Conservation (phyloP, 176 grass and related monocot species). For the Eremochloa ophiuroides region DNA sequence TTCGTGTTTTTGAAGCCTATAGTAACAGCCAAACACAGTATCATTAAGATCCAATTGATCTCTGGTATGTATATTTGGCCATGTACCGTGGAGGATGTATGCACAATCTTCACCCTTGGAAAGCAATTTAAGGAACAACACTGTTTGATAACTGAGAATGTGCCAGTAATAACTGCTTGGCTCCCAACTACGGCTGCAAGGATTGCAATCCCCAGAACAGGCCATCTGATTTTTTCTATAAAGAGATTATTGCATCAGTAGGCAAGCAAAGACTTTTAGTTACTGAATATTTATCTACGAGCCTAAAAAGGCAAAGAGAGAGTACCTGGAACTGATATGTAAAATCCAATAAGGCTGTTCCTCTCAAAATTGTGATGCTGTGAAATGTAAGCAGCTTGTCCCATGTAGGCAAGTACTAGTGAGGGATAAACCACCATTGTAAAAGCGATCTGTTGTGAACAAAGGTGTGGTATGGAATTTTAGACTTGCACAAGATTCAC, state of each 20-base stretch:
- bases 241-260: slow-evolving; percentile 34
- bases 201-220: slow-evolving; percentile 80
- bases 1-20: slow-evolving; percentile 89
- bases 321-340: slow-evolving; percentile 94
- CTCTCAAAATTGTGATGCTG: slow-evolving; percentile 69
- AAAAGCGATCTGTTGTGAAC: slow-evolving; percentile 77
- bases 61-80: slow-evolving; percentile 97
- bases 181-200: slow-evolving; percentile 76
- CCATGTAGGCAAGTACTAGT: slow-evolving; percentile 91
- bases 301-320: slow-evolving; percentile 7
- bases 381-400: slow-evolving; percentile 96
- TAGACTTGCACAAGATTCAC: neutral
- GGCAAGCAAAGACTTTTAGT: slow-evolving; percentile 7
- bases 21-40: slow-evolving; percentile 79
- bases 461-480: neutral
- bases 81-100: slow-evolving; percentile 77
- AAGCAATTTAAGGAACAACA: slow-evolving; percentile 80
- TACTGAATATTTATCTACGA: neutral
- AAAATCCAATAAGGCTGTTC: slow-evolving; percentile 77
- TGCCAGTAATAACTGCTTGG: slow-evolving; percentile 89
- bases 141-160: slow-evolving; percentile 95
- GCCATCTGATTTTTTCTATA: slow-evolving; percentile 94
- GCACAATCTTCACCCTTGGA: slow-evolving; percentile 84
- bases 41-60: slow-evolving; percentile 96
- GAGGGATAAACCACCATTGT: slow-evolving; percentile 76